Evolutionary conservation across 2,329 filamentous ascomycete species (phyloP).

Genomic region (Pestalotiopsis sp.): DNA sequence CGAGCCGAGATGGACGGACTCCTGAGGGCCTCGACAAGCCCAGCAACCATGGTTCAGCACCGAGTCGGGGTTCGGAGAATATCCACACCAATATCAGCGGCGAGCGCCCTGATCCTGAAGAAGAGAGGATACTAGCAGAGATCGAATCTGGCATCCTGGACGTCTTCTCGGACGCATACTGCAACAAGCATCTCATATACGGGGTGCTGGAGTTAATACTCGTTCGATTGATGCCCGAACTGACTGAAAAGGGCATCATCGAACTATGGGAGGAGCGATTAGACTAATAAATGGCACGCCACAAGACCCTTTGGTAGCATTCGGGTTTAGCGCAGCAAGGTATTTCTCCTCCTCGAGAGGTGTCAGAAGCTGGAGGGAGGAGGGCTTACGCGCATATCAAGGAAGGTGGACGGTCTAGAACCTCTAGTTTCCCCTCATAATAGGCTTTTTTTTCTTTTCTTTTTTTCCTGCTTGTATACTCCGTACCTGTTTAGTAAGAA

Average conservation of each 20-base stretch:
- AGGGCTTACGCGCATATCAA: not conserved
- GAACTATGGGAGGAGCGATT: conserved; percentile 76
- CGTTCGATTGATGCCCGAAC: conserved; percentile 81
- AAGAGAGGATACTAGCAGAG: conserved; percentile 54
- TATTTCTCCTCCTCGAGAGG: too few species aligned
- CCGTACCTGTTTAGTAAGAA: too few species aligned
- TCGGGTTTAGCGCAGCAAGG: too few species aligned
- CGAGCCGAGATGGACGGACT: not conserved
- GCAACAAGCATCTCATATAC: conserved; percentile 92
- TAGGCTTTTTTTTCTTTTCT: too few species aligned
- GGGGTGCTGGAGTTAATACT: conserved; percentile 78
- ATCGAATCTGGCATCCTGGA: conserved; percentile 68
- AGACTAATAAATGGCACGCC: conserved; percentile 18
- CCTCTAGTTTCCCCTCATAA: not conserved
- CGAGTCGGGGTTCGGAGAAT: not conserved
- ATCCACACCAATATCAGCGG: not conserved
- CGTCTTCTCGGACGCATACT: conserved; percentile 78
- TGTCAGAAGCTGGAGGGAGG: not conserved
- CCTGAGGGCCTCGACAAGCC: not conserved
- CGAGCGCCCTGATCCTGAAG: conserved; percentile 27
- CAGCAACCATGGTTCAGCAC: not conserved
- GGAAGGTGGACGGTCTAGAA: not conserved
- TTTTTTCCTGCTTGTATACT: too few species aligned
- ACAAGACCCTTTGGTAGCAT: too few species aligned
- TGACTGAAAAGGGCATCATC: conserved; percentile 68